Conservation (phyloP, 768 basidiomycete species). For the Russula brevipes region DNA sequence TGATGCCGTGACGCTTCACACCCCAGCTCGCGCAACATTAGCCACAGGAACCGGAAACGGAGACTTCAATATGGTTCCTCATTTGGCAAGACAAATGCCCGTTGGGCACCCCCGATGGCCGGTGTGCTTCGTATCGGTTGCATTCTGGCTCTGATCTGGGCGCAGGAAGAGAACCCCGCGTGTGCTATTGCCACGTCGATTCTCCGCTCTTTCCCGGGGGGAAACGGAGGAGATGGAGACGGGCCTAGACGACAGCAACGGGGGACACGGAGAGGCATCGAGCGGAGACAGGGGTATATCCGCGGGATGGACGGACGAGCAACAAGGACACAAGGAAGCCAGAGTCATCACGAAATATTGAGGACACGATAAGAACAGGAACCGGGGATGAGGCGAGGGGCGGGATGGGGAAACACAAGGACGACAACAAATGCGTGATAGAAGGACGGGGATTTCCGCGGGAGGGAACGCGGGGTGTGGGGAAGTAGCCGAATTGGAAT, state of each 20-base stretch:
- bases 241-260: neutral
- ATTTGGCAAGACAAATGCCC: neutral
- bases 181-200: constrained; percentile 10
- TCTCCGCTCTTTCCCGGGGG: constrained; percentile 9
- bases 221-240: neutral
- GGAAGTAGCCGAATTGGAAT: constrained; percentile 21
- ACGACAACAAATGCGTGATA: neutral
- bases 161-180: neutral
- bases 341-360: neutral
- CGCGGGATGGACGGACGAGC: neutral
- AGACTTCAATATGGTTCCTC: neutral
- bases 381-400: constrained; percentile 8
- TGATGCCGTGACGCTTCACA: neutral
- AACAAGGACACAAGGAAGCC: neutral
- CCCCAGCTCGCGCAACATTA: neutral
- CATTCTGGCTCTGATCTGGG: constrained; percentile 5
- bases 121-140: constrained; percentile 5
- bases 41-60: constrained; percentile 3
- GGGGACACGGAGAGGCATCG: neutral
- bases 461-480: constrained; percentile 21
- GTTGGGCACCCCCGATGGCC: neutral
- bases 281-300: constrained; percentile 6
- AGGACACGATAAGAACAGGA: constrained; percentile 1
- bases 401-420: neutral
- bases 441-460: constrained; percentile 17